Evolutionary conservation across 192 early-diverging fungal species (phyloP), one percentile per base, ranked within the genome.

Genomic region (Coemansia sp.): DNA sequence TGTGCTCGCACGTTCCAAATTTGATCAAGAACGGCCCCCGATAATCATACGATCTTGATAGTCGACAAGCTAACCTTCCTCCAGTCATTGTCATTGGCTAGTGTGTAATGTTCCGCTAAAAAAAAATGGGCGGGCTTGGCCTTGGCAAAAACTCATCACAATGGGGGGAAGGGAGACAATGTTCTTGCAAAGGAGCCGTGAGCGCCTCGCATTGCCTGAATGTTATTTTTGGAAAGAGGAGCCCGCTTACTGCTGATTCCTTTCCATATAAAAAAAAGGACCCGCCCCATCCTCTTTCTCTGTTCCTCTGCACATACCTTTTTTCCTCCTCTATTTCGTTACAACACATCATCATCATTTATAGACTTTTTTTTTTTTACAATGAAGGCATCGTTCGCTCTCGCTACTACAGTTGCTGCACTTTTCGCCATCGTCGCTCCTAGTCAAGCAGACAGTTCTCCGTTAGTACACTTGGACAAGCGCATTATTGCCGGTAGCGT

Each of bases 401-500:
- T 62, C 36, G 15, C 33, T 38, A 22, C 60, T 16, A 16, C 34
- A 2, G 36, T 38, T 9, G 15, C 31, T 39, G 60, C 60, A 3
- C 15, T 58, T 31, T 12, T 58, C 27, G 10, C 13, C 31, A n/a
- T 53, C 29, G 40, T 53, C 33, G 22, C 38, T 60, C 18, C 18
- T n/a, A 66, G 52, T 29, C 52, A 53, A 13, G 57, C 63, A 16
- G 40, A 41, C 15, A 46, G 13, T 16, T 3, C 36, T 46, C 13
- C 40, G 18, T 12, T 33, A n/a, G 55, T 39, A 18, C 60, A 62
- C n/a, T 12, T 72, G 47, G 44, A 72, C 39, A 73, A 74, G 66
- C 77, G 78, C 27, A 84, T 84, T 15, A 62, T 84, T 1, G 74
- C 78, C 39, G 82, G 82, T 20, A 58, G 20, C 1, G 1, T 16